A percentile compares a stretch with the other conserved stretches of the same genome.
These are phyloP conservation scores for Colletotrichum cereale DNA, from an alignment of 2,329 filamentous ascomycete genomes.

Conservation along the genomic window DNA sequence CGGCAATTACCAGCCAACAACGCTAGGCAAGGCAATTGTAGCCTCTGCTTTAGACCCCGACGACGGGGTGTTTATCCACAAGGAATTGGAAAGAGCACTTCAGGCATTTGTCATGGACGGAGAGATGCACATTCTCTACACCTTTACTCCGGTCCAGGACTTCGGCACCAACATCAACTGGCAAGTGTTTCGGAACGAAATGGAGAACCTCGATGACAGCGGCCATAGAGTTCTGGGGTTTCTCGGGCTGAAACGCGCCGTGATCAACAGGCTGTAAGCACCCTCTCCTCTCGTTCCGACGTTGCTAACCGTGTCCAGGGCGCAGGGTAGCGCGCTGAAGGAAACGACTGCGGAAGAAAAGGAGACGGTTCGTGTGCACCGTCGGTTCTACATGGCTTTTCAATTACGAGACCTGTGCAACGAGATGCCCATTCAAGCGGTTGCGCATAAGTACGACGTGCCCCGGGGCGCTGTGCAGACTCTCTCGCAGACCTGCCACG, in stretches of 20 bases:
- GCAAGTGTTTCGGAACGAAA: slow-evolving; percentile 78
- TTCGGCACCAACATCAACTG: slow-evolving; percentile 72
- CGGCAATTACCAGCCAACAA: slow-evolving; percentile 70
- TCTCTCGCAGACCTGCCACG: slow-evolving; percentile 80
- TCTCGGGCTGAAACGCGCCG: slow-evolving; percentile 75
- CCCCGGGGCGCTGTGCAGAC: slow-evolving; percentile 79
- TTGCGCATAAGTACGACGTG: slow-evolving; percentile 78
- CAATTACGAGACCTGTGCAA: slow-evolving; percentile 85
- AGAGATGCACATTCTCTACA: slow-evolving; percentile 84
- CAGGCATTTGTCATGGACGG: slow-evolving; percentile 83
- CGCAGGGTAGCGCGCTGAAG: slow-evolving; percentile 74
- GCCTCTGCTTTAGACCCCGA: slow-evolving; percentile 80
- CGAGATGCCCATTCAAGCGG: slow-evolving; percentile 77
- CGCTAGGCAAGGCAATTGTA: slow-evolving; percentile 77
- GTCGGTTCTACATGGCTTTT: slow-evolving; percentile 79
- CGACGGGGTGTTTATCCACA: slow-evolving; percentile 79
- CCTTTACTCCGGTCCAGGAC: slow-evolving; percentile 77
- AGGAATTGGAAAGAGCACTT: slow-evolving; percentile 75
- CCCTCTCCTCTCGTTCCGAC: neutral
- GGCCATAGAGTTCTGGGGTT: slow-evolving; percentile 76
- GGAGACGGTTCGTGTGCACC: slow-evolving; percentile 73
- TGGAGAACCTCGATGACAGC: slow-evolving; percentile 78
- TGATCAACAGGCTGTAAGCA: slow-evolving; percentile 75
- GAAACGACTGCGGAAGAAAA: slow-evolving; percentile 72
- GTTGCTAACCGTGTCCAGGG: slow-evolving; percentile 58